A percentile compares a stretch with the other conserved stretches of the same genome.
phyloP scores from a whole-genome alignment of 805 yeast genomes.

The Yarrowia sp. region DNA sequence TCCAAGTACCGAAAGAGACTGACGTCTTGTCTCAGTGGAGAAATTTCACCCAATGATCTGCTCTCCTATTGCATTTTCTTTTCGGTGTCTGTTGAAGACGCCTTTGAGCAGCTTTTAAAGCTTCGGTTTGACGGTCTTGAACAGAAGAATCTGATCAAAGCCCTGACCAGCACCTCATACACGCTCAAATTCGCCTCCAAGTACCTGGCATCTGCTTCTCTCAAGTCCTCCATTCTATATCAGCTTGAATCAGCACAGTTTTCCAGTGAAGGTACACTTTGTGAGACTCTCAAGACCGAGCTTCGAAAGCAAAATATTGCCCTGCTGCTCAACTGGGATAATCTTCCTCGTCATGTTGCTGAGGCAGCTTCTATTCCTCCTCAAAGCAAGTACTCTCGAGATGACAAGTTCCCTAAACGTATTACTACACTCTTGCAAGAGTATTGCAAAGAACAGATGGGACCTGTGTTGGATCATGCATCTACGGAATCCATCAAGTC shows the following conservation, averaged over 20 bases:
- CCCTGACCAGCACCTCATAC: constrained; percentile 4
- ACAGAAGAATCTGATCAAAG: background rate
- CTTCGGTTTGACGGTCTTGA: constrained; percentile 14
- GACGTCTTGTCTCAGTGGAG: background rate
- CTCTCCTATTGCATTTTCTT: constrained; percentile 26
- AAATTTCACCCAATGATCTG: constrained; percentile 9
- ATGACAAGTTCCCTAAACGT: constrained; percentile 19
- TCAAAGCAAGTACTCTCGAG: constrained; percentile 21
- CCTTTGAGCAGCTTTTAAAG: constrained; percentile 11
- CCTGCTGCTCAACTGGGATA: constrained; percentile 19
- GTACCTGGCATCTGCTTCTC: constrained; percentile 6
- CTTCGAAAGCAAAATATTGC: constrained; percentile 13
- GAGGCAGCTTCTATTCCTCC: constrained; percentile 26
- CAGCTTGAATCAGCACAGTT: constrained; percentile 31
- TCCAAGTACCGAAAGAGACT: constrained; percentile 8
- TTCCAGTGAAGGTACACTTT: constrained; percentile 18
- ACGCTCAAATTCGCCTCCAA: constrained; percentile 25
- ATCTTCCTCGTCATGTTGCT: background rate
- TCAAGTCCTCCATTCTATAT: constrained; percentile 24
- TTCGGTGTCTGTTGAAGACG: constrained; percentile 13
- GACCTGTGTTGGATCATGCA: constrained; percentile 20
- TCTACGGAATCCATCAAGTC: constrained; percentile 23
- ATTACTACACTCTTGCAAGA: background rate
- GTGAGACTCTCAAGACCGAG: constrained; percentile 15
- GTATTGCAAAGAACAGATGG: constrained; percentile 18